These are phyloP conservation scores for Lepraria neglecta DNA, from an alignment of 495 filamentous ascomycete genomes.

Conservation along the genomic window DNA sequence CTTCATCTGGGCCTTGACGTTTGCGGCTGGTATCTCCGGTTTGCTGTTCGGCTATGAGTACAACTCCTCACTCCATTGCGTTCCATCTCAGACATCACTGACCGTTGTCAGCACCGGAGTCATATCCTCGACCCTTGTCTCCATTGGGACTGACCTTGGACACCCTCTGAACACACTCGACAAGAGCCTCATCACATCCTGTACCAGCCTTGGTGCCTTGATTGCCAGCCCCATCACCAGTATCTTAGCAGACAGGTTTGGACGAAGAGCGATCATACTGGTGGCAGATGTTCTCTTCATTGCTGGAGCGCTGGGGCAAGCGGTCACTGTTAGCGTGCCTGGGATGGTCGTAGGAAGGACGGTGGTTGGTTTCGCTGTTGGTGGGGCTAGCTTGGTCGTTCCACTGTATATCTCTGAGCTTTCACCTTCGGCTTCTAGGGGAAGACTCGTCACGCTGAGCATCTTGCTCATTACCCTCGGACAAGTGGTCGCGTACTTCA, in stretches of 20 bases:
- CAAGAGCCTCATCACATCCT: conserved; percentile 78
- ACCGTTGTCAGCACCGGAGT: conserved; percentile 65
- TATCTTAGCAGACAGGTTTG: conserved; percentile 64
- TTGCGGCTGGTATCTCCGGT: conserved; percentile 77
- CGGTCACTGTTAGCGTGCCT: conserved; percentile 52
- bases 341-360: conserved; percentile 73
- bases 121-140: conserved; percentile 81
- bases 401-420: conserved; percentile 81
- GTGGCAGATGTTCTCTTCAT: conserved; percentile 73
- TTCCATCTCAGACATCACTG: not conserved
- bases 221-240: conserved; percentile 71
- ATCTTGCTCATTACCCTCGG: conserved; percentile 78
- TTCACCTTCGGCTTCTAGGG: conserved; percentile 66
- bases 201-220: conserved; percentile 73
- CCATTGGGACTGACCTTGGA: conserved; percentile 70
- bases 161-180: conserved; percentile 62
- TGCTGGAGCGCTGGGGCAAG: conserved; percentile 66
- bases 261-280: conserved; percentile 71
- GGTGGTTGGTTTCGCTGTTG: conserved; percentile 76
- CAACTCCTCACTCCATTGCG: not conserved
- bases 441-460: conserved; percentile 69
- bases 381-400: conserved; percentile 72
- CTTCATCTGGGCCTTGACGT: conserved; percentile 69
- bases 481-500: conserved; percentile 77
- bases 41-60: conserved; percentile 83